A percentile compares a stretch with the other conserved stretches of the same genome.
These are phyloP conservation scores for Aphanomyces astaci DNA, from an alignment of 352 stramenopile species.

Conservation along the genomic window DNA sequence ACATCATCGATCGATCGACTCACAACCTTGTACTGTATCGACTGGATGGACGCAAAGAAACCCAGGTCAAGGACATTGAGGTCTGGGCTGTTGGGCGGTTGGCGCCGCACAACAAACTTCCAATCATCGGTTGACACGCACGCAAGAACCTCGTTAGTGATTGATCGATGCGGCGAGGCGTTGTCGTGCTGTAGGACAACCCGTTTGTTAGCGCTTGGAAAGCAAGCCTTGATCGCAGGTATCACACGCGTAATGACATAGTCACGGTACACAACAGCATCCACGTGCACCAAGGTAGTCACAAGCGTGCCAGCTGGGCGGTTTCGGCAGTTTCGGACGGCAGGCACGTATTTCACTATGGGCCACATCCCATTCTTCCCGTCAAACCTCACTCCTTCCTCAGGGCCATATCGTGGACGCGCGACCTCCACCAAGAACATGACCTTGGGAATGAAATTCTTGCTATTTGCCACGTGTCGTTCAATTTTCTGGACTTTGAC, in stretches of 20 bases:
- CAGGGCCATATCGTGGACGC: background rate
- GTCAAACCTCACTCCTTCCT: conserved; percentile 10
- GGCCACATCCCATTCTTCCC: conserved; percentile 31
- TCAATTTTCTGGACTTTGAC: conserved; percentile 18
- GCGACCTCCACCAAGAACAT: conserved; percentile 30
- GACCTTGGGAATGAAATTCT: conserved; percentile 30
- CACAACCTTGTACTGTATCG: conserved; percentile 22
- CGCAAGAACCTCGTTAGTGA: conserved; percentile 24
- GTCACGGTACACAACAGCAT: conserved; percentile 24
- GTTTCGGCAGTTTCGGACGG: conserved; percentile 24
- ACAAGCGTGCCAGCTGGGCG: conserved; percentile 7
- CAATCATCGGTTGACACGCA: conserved; percentile 20
- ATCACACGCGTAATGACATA: conserved; percentile 26
- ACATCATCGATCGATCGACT: background rate
- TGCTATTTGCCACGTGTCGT: conserved; percentile 16
- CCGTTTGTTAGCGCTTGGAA: background rate
- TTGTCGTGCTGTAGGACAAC: conserved; percentile 30
- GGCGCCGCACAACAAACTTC: conserved; percentile 25
- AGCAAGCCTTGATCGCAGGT: conserved; percentile 26
- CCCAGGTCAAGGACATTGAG: conserved; percentile 30
- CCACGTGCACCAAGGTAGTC: conserved; percentile 24
- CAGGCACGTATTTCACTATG: conserved; percentile 19
- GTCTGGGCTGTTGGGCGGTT: conserved; percentile 30
- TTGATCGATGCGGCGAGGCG: conserved; percentile 17
- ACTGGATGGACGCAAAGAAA: conserved; percentile 30